These are phyloP conservation scores for Notholithocarpus densiflorus DNA, from an alignment of 306 rosid genomes.

Conservation along the genomic window DNA sequence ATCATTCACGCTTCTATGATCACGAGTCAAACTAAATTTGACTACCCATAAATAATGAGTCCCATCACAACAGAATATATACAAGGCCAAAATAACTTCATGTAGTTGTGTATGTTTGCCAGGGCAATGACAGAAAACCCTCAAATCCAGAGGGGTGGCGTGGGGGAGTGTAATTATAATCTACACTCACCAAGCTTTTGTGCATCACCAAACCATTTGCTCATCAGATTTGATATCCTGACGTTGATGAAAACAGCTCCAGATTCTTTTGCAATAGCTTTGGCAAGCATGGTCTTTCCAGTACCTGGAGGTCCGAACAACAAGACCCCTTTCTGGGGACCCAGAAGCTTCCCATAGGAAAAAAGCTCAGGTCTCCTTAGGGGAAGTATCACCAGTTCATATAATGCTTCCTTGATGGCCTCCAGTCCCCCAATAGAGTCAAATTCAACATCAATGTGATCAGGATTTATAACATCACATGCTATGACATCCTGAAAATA, in stretches of 20 bases:
- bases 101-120: not conserved
- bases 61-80: not conserved
- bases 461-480: conserved; percentile 95
- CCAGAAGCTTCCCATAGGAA: conserved; percentile 82
- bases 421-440: conserved; percentile 87
- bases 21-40: not conserved
- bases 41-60: not conserved
- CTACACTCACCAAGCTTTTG: conserved; percentile 86
- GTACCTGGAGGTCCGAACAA: conserved; percentile 98
- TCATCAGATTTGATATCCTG: conserved; percentile 92
- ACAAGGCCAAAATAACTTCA: not conserved
- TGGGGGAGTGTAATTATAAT: not conserved
- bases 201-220: conserved; percentile 99
- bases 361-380: conserved; percentile 76
- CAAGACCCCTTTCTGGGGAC: conserved; percentile 93
- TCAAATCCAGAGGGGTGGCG: not conserved
- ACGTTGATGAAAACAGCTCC: conserved; percentile 95
- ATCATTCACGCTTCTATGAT: not conserved
- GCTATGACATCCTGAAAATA: conserved; percentile 89
- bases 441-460: conserved; percentile 84
- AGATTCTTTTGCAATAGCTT: conserved; percentile 96
- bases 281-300: conserved; percentile 99
- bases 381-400: conserved; percentile 93
- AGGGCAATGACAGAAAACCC: not conserved
- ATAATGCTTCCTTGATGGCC: conserved; percentile 66